phyloP scores from a whole-genome alignment of 202 grass and related monocot species.

The Carex arenaria region DNA sequence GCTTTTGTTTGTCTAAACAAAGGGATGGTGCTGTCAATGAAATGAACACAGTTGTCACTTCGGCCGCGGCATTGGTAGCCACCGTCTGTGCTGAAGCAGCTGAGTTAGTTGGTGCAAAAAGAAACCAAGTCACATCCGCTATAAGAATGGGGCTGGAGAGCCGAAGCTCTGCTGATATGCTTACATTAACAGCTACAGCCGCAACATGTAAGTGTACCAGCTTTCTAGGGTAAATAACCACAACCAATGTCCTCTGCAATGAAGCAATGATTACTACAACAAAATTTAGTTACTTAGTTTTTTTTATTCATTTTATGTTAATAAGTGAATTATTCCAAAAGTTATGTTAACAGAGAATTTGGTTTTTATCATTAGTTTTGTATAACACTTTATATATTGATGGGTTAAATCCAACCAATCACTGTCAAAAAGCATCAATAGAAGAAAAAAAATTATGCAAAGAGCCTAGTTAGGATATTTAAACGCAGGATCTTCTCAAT shows the following conservation, averaged over 20 bases:
- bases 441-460: neutral
- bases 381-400: neutral
- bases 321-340: neutral
- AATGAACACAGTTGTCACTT: conserved; percentile 51
- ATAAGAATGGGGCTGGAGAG: conserved; percentile 51
- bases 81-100: conserved; percentile 84
- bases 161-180: conserved; percentile 45
- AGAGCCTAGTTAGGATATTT: neutral
- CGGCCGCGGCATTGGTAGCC: conserved; percentile 70
- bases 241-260: neutral
- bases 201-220: conserved; percentile 54
- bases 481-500: neutral
- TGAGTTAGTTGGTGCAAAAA: conserved; percentile 40
- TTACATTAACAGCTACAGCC: conserved; percentile 65
- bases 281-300: neutral
- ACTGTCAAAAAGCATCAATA: neutral
- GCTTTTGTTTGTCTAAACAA: conserved; percentile 13
- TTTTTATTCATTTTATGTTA: neutral
- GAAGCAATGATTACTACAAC: neutral
- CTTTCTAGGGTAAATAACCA: neutral
- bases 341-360: neutral
- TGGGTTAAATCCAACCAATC: neutral
- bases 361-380: neutral
- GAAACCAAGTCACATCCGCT: conserved; percentile 41
- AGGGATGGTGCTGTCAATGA: neutral